Base-by-base conservation (phyloP, 495 filamentous ascomycete genomes). In the Hypoxylon fuscum region DNA sequence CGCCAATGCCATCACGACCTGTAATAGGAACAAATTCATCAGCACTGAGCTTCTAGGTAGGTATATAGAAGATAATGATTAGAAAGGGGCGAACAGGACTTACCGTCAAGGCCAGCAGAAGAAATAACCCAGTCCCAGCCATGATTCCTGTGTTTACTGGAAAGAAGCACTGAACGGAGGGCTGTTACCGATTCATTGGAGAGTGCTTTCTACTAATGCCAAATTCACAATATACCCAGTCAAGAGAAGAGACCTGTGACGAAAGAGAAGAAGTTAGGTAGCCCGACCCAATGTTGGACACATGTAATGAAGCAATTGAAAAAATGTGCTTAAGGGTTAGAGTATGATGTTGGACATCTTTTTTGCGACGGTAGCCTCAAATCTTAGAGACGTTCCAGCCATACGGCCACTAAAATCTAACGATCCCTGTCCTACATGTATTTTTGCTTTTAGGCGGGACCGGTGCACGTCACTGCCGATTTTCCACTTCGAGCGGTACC, bases 1-100 rank as follows among this genome's bases (percentile, higher is more conserved):
- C 95, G 95, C 93, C 70, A 92, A 79, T 64, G 92, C 93, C 95
- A 98, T 98, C 66, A 97, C 88, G 70, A 90, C 83, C 79, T 82
- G 34, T 35, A 31, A 18, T 21, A 27, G 8, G 38, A 29, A 47
- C 22, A 25, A 55, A 59, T 72, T 51, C 68, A 69, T 69, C 43
- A 63, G 32, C 53, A 37, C 42, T 47, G 12, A 50, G 27, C 2
- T 22, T 12, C 6, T 31, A 46, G 21, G 21, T 21, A n/a, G 21
- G 7, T 2, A 45, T 15, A 23, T 2, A 23, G 1, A 9, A n/a
- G n/a, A 23, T 9, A 27, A 15, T 35, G 25, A 8, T 8, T 8
- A 35, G n/a, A n/a, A 8, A 37, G 12, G n/a, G 22, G 27, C 0
- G n/a, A 51, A 7, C 12, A n/a, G 18, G 68, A 66, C 74, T 66